phyloP scores from a whole-genome alignment of 2,329 filamentous ascomycete species.

The Trichoderma brevicompactum region DNA sequence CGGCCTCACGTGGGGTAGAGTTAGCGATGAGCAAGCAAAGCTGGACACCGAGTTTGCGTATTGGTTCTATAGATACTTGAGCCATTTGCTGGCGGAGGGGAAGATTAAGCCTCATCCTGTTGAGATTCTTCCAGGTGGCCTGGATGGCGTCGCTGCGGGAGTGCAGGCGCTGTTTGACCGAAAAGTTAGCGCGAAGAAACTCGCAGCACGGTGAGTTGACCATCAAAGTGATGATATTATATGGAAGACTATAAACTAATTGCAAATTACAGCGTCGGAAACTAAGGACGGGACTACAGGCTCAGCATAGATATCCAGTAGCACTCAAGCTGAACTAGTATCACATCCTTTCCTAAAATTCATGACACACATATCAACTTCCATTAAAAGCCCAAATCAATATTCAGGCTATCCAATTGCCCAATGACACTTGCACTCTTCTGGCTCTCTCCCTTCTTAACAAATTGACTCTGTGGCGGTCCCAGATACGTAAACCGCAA shows the following conservation, averaged over 20 bases:
- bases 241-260: background rate
- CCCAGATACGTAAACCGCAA: conserved; percentile 44
- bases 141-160: conserved; percentile 20
- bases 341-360: background rate
- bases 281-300: background rate
- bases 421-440: conserved; percentile 6
- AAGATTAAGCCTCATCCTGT: conserved; percentile 25
- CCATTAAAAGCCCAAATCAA: conserved; percentile 26
- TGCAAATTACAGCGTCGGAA: background rate
- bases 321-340: background rate
- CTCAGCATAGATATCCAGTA: background rate
- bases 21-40: background rate
- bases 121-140: conserved; percentile 29
- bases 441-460: conserved; percentile 29
- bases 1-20: background rate
- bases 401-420: conserved; percentile 23
- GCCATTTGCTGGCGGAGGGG: conserved; percentile 8
- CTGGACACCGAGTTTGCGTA: conserved; percentile 1
- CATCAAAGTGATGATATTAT: background rate
- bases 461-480: conserved; percentile 39
- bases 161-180: conserved; percentile 22
- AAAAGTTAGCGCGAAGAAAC: conserved; percentile 28
- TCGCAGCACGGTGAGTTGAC: conserved; percentile 8
- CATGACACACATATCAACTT: background rate
- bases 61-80: conserved; percentile 15